Base-by-base conservation (phyloP, 1,139 yeast genomes). In the Yamadazyma epiphylla region DNA sequence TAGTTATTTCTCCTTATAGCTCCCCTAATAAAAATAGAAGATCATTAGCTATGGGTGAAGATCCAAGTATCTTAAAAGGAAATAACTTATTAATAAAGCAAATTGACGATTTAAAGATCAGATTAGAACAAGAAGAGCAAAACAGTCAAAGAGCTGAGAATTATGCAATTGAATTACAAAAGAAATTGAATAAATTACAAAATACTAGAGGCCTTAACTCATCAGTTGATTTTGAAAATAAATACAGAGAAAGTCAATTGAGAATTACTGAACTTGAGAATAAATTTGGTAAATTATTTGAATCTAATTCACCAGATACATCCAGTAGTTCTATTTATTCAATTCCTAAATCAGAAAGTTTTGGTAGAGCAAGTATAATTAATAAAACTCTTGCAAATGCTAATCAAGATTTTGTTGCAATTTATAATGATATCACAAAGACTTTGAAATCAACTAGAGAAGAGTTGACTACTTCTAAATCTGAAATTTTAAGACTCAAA, bases 341-440 rank as follows among this genome's bases (percentile, higher is more conserved):
- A 16, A 20, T 43, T n/a, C 42, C 55, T 3, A 51, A 54, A 33
- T 49, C 71, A 60, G 50, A 73, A 58, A 53, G 60, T 55, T 33
- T 56, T 63, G 52, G 62, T 49, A 39, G 70, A 49, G 42, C 57
- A 55, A 39, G 66, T 44, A 26, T 59, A 47, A 35, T 55, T 37
- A 51, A 44, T 30, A 48, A 41, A 35, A 57, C 51, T 4, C 46
- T 53, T 22, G 49, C 53, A n/a, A 49, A 40, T 22, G 54, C 59
- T 3, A 64, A 68, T 40, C 66, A 58, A 27, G 82, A 76, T 28
- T 60, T 76, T 41, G 60, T 70, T 4, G 59, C 61, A 24, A 74
- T 74, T 4, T 77, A 76, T 43, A 79, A 75, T 39, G 83, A 77
- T 31, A 66, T 77, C 5, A 63, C 77, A 13, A 67, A 60, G 32